These are phyloP conservation scores for Ophiostoma novo-ulmi DNA, from an alignment of 2,329 filamentous ascomycete species.

Conservation along the genomic window DNA sequence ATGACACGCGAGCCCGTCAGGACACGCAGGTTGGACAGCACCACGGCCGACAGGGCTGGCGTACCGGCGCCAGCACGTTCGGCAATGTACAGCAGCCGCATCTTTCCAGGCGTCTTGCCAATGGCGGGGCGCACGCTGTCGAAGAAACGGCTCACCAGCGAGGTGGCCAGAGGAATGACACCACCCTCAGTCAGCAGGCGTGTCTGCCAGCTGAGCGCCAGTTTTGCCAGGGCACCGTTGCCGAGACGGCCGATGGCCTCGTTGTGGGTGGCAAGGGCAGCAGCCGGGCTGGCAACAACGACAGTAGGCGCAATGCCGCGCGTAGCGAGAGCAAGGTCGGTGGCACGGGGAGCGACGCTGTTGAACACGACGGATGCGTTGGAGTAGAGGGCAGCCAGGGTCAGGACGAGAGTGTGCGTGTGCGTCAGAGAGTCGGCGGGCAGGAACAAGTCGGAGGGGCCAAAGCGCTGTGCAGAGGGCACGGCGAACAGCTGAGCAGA, in stretches of 20 bases:
- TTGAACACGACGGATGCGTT: constrained; percentile 84
- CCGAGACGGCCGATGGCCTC: constrained; percentile 53
- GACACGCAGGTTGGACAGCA: constrained; percentile 74
- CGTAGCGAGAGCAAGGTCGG: constrained; percentile 68
- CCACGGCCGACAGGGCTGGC: constrained; percentile 60
- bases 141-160: constrained; percentile 57
- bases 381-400: constrained; percentile 75
- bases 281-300: constrained; percentile 69
- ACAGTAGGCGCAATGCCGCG: constrained; percentile 74
- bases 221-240: constrained; percentile 49
- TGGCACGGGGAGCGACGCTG: constrained; percentile 70
- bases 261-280: constrained; percentile 62
- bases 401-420: constrained; percentile 72
- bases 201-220: constrained; percentile 67
- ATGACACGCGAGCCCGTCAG: constrained; percentile 74
- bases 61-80: constrained; percentile 61
- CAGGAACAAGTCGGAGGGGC: constrained; percentile 72
- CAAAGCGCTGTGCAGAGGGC: constrained; percentile 68
- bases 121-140: constrained; percentile 54
- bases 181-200: constrained; percentile 65
- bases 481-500: constrained; percentile 72
- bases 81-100: constrained; percentile 75
- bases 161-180: constrained; percentile 62
- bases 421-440: constrained; percentile 76
- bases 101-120: constrained; percentile 61